Base-by-base conservation (phyloP, 192 early-diverging fungal species). In the Backusella luteola region DNA sequence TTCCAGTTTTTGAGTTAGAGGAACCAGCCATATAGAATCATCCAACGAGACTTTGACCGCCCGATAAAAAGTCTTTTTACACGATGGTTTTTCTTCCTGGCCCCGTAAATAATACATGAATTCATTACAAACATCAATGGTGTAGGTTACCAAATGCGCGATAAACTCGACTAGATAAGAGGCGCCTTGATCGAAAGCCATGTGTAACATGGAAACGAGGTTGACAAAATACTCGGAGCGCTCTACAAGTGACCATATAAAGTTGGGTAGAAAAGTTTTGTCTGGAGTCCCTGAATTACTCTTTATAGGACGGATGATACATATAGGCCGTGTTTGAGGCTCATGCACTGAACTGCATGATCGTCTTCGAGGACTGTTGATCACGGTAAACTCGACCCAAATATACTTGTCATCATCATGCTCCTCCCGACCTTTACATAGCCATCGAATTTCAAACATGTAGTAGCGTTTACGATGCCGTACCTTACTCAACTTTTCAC, bases 381-480 rank as follows among this genome's bases (percentile, higher is more conserved):
- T 74, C 15, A 74, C 73, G n/a, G 73, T 74, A 41, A 74, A 34
- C 35, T 53, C 34, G 7, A 74, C 38, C 73, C 73, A 74, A 41
- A 41, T 38, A 23, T 23, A 69, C 8, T 41, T 23, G 6, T 71
- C 39, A n/a, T 71, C 39, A 17, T n/a, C 36, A 26, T 59, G 34
- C 3, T 35, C 19, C 9, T 39, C 52, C 11, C 34, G 8, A 32
- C 35, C 11, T 34, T 23, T 6, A 42, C 21, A 12, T 15, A 74
- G 35, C 73, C 73, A 74, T 41, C 56, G 73, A 29, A 74, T 44
- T 63, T 56, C 53, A 26, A 74, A 74, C 21, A 35, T 74, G 14
- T 74, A 56, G 39, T 74, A 44, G 11, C 12, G 56, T 29, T 44
- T 34, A 26, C 56, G 73, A 26, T 63, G 56, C 7, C 53, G 52